Evolutionary conservation across 2,329 filamentous ascomycete species (phyloP), one percentile per base, ranked within the genome.

Genomic region (Aspergillus proliferans): DNA sequence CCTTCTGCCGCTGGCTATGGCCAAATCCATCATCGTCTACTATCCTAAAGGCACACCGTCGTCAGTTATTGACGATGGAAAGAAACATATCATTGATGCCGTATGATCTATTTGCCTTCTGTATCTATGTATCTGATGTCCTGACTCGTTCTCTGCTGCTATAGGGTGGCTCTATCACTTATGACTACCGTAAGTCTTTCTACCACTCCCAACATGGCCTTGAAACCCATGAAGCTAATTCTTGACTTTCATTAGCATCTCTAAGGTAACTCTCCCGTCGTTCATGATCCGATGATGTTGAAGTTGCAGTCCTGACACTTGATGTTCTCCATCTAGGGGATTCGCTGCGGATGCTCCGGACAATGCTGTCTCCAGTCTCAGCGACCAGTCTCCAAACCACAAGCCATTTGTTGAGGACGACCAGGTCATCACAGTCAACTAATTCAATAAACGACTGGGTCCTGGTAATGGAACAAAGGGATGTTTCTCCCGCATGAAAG

Each of bases 11-110:
- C 66, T 82, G 52, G 83, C 81, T 52, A 78, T 87, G 59, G 85
- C 85, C 64, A 88, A 88, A 69, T 81, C 82, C 33, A 82, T 94
- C 55, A 84, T 96, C 59, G 77, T 96, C 61, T 88, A 80, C 62
- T 95, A 89, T 64, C 82, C 86, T 21, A 74, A 83, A 46, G 77
- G 81, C 43, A 86, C 83, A 59, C 85, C 88, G 18, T 74, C 85
- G 54, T 77, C 75, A 33, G 73, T 94, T 33, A 68, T 95, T 28
- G 73, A 83, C 19, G 70, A 86, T 48, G 89, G 88, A 41, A 93
- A 86, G 75, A 71, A 85, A 39, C 80, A 81, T 2, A 84, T 95
- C 59, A 70, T 76, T 46, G 75, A 83, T 42, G 84, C 83, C 36
- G 87, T 78, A 68, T 54, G 75, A n/a, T 41, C 9, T 45, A 19